Evolutionary conservation across 2,329 filamentous ascomycete species (phyloP).

Genomic region (Phyllosticta citribraziliensis): DNA sequence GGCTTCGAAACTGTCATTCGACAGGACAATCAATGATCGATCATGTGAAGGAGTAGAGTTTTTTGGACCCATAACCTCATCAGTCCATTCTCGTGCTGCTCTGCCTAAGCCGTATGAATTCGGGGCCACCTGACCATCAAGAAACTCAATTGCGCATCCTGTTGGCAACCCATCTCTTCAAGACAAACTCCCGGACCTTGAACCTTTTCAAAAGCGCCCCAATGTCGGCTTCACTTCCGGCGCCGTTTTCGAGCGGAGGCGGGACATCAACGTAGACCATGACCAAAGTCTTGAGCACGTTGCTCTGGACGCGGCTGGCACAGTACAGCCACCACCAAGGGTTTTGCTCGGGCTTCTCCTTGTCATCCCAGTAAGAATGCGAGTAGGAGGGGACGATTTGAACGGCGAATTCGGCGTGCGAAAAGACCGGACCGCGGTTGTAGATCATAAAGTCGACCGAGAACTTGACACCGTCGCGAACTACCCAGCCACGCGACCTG

Average conservation of each 20-base stretch:
- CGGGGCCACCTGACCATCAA: neutral
- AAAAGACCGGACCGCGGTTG: constrained; percentile 82
- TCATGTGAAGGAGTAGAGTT: neutral
- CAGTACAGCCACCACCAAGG: constrained; percentile 82
- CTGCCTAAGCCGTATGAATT: neutral
- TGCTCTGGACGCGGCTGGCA: constrained; percentile 77
- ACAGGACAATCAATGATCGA: neutral
- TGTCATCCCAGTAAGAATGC: constrained; percentile 59
- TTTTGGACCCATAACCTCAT: neutral
- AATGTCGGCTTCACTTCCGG: constrained; percentile 38
- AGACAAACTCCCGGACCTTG: constrained; percentile 66
- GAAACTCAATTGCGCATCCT: constrained; percentile 36
- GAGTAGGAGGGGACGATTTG: constrained; percentile 75
- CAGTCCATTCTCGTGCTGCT: neutral
- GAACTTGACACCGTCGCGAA: constrained; percentile 88
- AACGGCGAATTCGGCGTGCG: constrained; percentile 87
- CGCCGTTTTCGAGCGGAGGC: constrained; percentile 43
- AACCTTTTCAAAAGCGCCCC: constrained; percentile 57
- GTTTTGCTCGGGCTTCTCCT: constrained; percentile 40
- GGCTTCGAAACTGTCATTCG: neutral
- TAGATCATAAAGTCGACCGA: constrained; percentile 93
- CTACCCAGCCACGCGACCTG: constrained; percentile 88
- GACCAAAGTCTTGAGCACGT: constrained; percentile 83
- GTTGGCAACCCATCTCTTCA: constrained; percentile 79
- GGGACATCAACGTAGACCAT: constrained; percentile 89